Evolutionary conservation across 2,329 filamentous ascomycete species (phyloP), one percentile per base, ranked within the genome.

Genomic region (Penicillium sp.): DNA sequence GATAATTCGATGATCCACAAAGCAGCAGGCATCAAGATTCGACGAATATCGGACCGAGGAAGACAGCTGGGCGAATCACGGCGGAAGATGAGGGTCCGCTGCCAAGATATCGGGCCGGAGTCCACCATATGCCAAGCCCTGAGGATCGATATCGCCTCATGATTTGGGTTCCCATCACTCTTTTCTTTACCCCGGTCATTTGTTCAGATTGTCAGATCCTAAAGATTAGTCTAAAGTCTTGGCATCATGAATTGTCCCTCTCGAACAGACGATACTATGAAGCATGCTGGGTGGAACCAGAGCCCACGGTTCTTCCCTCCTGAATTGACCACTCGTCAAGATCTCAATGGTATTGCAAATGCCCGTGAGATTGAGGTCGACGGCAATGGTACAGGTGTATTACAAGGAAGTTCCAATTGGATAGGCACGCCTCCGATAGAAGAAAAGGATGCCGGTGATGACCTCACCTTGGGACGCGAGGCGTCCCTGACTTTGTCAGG

Each of bases 261-360:
- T 29, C 77, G 81, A 57, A 81, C 79, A 45, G 81, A 83, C 60
- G 73, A 76, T 54, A 72, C 69, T 46, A 71, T 78, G 47, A 67
- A 75, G 45, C 79, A 81, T 57, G 76, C 78, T 46, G 72, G 74
- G 27, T 83, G 77, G 75, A 83, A 83, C 67, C 81, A 83, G 71
- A 81, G 74, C 67, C 81, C 81, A 31, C 75, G 79, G 1, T 75
- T 73, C 22, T 68, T 83, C 49, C 75, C 79, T 22, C 65, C 78
- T 18, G 74, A 78, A 45, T 67, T 80, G 45, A 83, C 81, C 24
- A 83, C 81, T 39, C 72, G 81, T 60, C 76, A 82, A 72, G 81
- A 83, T 64, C 72, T 83, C 54, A 83, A 83, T 57, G 81, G 81
- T 57, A 80, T 81, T 57, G 72, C 78, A 59, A 83, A 83, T 67